A percentile compares a stretch with the other conserved stretches of the same genome.
Evolutionary conservation across 2,329 filamentous ascomycete species (phyloP).

Genomic region (Claviceps sp.): DNA sequence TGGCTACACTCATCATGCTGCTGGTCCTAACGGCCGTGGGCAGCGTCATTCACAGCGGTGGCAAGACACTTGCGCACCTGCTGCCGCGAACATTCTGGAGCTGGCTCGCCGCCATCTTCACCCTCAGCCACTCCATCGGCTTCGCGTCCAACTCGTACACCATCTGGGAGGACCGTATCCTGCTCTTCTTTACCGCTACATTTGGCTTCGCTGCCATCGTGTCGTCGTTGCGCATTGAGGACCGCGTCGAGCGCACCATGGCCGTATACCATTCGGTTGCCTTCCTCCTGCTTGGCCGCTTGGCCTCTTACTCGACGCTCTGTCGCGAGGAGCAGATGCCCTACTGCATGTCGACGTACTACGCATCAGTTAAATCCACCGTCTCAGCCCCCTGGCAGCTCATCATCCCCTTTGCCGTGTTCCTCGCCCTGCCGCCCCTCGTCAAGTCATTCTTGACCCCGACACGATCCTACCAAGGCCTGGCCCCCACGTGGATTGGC

Average conservation of each 20-base stretch:
- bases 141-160: conserved; percentile 98
- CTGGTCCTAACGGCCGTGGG: conserved; percentile 28
- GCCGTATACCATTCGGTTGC: conserved; percentile 75
- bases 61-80: conserved; percentile 35
- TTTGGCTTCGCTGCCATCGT: conserved; percentile 68
- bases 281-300: conserved; percentile 65
- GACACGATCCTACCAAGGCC: conserved; percentile 79
- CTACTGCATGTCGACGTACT: conserved; percentile 89
- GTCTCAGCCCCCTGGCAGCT: conserved; percentile 90
- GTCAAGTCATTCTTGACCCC: conserved; percentile 67
- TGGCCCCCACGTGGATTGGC: conserved; percentile 74
- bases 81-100: conserved; percentile 73
- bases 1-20: conserved; percentile 26
- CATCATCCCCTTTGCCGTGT: conserved; percentile 61
- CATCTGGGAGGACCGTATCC: conserved; percentile 94
- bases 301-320: conserved; percentile 78
- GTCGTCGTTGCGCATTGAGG: conserved; percentile 60
- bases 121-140: conserved; percentile 75
- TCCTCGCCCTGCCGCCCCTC: conserved; percentile 57
- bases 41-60: conserved; percentile 27
- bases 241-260: conserved; percentile 54
- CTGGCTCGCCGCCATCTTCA: conserved; percentile 71
- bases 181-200: conserved; percentile 79
- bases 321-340: conserved; percentile 99
- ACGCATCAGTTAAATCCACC: conserved; percentile 79